Evolutionary conservation across 2,329 filamentous ascomycete genomes (phyloP), one percentile per base, ranked within the genome.

Genomic region (Paramyrothecium sp.): DNA sequence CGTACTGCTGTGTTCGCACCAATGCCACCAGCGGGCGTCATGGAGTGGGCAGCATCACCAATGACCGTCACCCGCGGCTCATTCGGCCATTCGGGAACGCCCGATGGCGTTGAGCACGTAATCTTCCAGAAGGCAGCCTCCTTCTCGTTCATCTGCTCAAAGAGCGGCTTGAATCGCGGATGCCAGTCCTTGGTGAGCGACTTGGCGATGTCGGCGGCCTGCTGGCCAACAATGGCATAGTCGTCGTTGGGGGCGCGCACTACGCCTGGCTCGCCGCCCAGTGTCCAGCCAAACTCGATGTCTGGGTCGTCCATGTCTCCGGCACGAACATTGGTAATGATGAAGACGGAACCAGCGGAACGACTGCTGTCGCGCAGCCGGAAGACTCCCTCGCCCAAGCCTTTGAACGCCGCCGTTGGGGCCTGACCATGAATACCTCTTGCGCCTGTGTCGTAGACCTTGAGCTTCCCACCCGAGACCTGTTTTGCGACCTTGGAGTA

Each of bases 71-170:
- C 82, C 0, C 84, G 76, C 0, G 80, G 77, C 54, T 85, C 78
- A 49, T 84, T 87, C 10, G 71, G 63, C 86, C 86, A 88, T 49
- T 81, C 75, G 0, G 86, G 85, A 0, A 88, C 82, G 2, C 85
- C 84, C 1, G 75, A 75, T 0, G 85, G 85, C 0, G 77, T 80
- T 0, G 84, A 87, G 61, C 83, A 88, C 2, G 85, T 87, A 51
- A 89, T 87, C 63, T 87, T 88, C 83, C 84, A 88, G 61, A 89
- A 88, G 0, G 86, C 85, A 0, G 85, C 81, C 60, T 88, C 82
- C 0, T 69, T 60, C 56, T 79, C 81, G 5, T 73, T 67, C 81
- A 87, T 87, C 38, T 85, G 63, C 7, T 87, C 82, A 58, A 89
- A 81, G 0, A 89, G 69, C 1, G 83, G 77, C 65, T 75, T 79